Evolutionary conservation across 306 rosid genomes (phyloP).

Genomic region (Leucaena leucocephala): DNA sequence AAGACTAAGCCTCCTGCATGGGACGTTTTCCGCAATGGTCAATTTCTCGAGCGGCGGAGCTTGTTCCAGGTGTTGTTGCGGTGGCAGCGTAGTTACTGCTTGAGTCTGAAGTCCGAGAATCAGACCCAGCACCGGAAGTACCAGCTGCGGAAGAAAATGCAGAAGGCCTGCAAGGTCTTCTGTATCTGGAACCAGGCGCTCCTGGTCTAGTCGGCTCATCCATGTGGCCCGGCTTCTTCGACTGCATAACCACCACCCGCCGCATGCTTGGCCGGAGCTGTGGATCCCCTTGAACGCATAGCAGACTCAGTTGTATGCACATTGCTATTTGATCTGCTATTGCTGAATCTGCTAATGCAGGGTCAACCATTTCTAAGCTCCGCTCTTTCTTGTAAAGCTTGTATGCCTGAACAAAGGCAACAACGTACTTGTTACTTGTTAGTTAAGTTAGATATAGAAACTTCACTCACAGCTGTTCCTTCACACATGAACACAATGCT

Average conservation of each 20-base stretch:
- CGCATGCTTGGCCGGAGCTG: slow-evolving; percentile 74
- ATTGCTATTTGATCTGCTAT: slow-evolving; percentile 61
- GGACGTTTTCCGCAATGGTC: slow-evolving; percentile 74
- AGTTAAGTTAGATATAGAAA: slow-evolving; percentile 18
- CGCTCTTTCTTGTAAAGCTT: slow-evolving; percentile 80
- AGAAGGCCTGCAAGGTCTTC: slow-evolving; percentile 52
- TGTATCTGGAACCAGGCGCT: slow-evolving; percentile 63
- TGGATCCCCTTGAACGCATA: slow-evolving; percentile 73
- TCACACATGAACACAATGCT: not conserved
- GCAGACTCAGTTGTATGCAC: slow-evolving; percentile 51
- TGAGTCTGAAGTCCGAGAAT: slow-evolving; percentile 49
- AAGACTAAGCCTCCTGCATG: slow-evolving; percentile 39
- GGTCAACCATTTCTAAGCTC: slow-evolving; percentile 74
- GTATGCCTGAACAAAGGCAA: slow-evolving; percentile 60
- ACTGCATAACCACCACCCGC: slow-evolving; percentile 73
- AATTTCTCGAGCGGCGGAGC: slow-evolving; percentile 33
- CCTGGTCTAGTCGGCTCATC: slow-evolving; percentile 85
- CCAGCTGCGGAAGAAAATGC: slow-evolving; percentile 57
- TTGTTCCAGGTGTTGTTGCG: slow-evolving; percentile 37
- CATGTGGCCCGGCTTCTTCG: slow-evolving; percentile 67
- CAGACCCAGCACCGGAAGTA: slow-evolving; percentile 47
- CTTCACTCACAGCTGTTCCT: slow-evolving; percentile 40
- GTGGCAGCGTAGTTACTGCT: slow-evolving; percentile 40
- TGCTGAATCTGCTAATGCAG: slow-evolving; percentile 53
- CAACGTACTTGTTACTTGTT: slow-evolving; percentile 30